These are phyloP conservation scores for Mucor mucedo DNA, from an alignment of 371 early-diverging fungal genomes.

Conservation along the genomic window DNA sequence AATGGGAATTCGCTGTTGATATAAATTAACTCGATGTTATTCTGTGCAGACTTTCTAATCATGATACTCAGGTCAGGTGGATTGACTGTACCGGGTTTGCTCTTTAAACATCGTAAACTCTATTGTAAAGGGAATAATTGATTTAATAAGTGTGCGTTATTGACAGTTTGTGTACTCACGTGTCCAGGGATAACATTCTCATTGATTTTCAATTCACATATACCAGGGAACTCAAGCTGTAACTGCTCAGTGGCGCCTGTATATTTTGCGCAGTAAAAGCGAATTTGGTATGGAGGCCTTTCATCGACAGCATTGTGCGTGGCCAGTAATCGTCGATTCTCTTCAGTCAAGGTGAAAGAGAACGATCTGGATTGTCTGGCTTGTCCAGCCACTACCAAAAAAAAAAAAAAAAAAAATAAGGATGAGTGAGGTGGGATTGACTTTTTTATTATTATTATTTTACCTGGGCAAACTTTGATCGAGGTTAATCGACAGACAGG, in stretches of 20 bases:
- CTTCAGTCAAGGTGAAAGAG: conserved; percentile 20
- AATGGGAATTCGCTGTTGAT: conserved; percentile 58
- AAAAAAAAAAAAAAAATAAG: background rate
- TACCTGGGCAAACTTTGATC: conserved; percentile 41
- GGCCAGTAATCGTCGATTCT: conserved; percentile 9
- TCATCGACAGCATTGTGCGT: conserved; percentile 10
- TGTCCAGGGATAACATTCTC: conserved; percentile 42
- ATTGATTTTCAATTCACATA: conserved; percentile 58
- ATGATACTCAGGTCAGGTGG: conserved; percentile 64
- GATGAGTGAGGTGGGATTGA: background rate
- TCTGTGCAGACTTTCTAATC: conserved; percentile 33
- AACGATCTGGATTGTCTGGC: conserved; percentile 15
- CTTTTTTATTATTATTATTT: conserved; percentile 1
- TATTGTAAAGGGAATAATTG: conserved; percentile 15
- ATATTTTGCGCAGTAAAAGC: conserved; percentile 32
- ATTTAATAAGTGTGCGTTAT: background rate
- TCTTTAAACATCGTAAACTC: conserved; percentile 63
- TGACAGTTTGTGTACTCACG: conserved; percentile 36
- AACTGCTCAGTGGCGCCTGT: conserved; percentile 1
- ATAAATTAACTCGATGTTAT: conserved; percentile 63
- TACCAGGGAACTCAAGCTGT: conserved; percentile 48
- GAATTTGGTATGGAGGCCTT: conserved; percentile 21
- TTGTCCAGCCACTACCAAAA: conserved; percentile 19
- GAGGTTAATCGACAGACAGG: conserved; percentile 28
- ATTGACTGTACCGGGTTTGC: conserved; percentile 65